These are phyloP conservation scores for Lentithecium fluviatile DNA, from an alignment of 495 filamentous ascomycete species.

Conservation along the genomic window DNA sequence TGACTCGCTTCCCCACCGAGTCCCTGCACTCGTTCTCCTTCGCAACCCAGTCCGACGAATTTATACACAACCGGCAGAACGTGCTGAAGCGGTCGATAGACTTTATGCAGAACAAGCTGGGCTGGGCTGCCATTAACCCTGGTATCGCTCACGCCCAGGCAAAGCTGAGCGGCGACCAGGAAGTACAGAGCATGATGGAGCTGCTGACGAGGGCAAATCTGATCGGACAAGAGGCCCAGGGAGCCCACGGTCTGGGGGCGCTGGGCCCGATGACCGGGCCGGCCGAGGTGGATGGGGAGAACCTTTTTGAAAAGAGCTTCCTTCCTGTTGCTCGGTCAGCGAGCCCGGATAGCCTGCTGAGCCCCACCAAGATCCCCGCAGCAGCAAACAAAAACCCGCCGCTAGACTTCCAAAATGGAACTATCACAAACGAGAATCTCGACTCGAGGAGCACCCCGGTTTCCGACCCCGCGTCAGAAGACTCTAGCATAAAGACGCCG, in stretches of 20 bases:
- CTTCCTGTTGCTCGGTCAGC: constrained; percentile 38
- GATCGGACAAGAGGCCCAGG: constrained; percentile 55
- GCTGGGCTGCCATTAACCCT: constrained; percentile 67
- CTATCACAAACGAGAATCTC: background rate
- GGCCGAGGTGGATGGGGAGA: constrained; percentile 62
- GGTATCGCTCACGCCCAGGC: constrained; percentile 78
- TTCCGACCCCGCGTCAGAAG: constrained; percentile 18
- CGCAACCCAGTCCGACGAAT: constrained; percentile 89
- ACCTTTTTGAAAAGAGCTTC: constrained; percentile 81
- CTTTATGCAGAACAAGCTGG: constrained; percentile 93
- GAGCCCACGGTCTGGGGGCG: constrained; percentile 44
- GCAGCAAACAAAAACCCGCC: no score
- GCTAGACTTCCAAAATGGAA: background rate
- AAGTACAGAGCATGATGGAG: constrained; percentile 88
- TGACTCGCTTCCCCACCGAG: constrained; percentile 88
- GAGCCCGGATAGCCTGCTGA: constrained; percentile 53
- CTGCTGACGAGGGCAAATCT: constrained; percentile 76
- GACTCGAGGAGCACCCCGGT: constrained; percentile 7
- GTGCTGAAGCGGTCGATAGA: constrained; percentile 91
- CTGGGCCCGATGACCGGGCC: constrained; percentile 74
- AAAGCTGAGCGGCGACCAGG: constrained; percentile 74
- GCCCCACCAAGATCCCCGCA: constrained; percentile 45
- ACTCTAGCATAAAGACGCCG: constrained; percentile 6
- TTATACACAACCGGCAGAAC: constrained; percentile 86
- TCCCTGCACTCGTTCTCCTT: constrained; percentile 99